phyloP scores from a whole-genome alignment of 139 green algal species.

The Coccomyxa sp. region DNA sequence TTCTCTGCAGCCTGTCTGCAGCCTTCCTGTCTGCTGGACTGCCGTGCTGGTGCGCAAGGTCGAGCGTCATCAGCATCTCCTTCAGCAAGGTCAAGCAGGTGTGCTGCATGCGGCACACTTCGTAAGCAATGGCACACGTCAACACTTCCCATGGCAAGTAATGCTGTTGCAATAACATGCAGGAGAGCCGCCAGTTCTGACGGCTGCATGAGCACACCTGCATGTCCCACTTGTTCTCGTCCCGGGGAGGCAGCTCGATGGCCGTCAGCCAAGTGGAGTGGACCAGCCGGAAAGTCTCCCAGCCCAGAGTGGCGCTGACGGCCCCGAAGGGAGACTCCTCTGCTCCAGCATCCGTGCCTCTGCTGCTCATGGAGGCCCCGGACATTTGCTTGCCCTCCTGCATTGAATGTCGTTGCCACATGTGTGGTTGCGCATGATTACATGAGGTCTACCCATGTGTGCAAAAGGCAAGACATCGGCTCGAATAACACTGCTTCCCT shows the following conservation, averaged over 20 bases:
- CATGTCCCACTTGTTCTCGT: constrained; percentile 72
- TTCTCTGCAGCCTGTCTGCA: constrained; percentile 68
- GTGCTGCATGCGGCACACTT: constrained; percentile 38
- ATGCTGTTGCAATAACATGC: no score
- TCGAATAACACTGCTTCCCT: no score
- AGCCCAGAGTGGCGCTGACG: constrained; percentile 71
- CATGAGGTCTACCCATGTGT: no score
- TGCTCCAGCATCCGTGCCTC: background rate
- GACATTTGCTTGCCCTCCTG: no score
- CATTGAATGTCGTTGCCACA: no score
- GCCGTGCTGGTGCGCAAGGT: constrained; percentile 53
- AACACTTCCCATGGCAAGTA: no score
- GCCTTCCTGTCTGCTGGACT: constrained; percentile 47
- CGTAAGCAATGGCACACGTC: no score
- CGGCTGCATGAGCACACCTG: constrained; percentile 37
- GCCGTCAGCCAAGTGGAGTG: constrained; percentile 51
- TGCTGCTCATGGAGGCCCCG: background rate
- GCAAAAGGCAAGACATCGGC: no score
- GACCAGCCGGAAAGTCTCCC: constrained; percentile 68
- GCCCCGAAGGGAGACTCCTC: constrained; percentile 55
- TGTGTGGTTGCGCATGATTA: no score
- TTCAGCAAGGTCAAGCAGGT: constrained; percentile 56
- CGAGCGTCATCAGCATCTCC: constrained; percentile 75
- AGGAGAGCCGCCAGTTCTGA: no score
- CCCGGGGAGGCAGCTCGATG: constrained; percentile 33